Conservation (phyloP, 208 protist species). For the Leptomonas seymouri region DNA sequence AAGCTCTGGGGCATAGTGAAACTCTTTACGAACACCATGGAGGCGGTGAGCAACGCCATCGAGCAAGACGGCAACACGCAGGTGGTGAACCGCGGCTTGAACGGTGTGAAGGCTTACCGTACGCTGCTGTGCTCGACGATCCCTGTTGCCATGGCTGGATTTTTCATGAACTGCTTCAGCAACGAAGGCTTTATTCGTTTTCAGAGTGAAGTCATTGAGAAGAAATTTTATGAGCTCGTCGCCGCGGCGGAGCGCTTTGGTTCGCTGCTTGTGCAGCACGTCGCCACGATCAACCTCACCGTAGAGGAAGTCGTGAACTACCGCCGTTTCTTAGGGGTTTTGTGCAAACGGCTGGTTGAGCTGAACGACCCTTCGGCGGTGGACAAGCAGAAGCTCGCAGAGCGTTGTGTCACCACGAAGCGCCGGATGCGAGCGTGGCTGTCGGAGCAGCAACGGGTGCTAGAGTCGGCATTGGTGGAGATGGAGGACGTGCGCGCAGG, state of each 20-base stretch:
- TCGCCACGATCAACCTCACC: conserved; percentile 38
- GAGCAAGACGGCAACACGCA: conserved; percentile 7
- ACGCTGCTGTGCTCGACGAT: conserved; percentile 55
- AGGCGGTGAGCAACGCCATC: conserved; percentile 26
- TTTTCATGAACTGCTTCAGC: conserved; percentile 69
- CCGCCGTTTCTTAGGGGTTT: conserved; percentile 46
- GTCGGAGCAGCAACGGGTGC: conserved; percentile 34
- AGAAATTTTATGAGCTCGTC: conserved; percentile 34
- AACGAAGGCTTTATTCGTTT: conserved; percentile 42
- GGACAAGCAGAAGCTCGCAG: conserved; percentile 26
- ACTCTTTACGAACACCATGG: conserved; percentile 37
- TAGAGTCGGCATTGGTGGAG: conserved; percentile 21
- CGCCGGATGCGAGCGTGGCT: conserved; percentile 48
- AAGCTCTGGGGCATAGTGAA: conserved; percentile 54
- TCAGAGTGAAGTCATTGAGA: conserved; percentile 31
- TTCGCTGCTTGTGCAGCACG: conserved; percentile 38
- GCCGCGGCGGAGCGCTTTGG: conserved; percentile 35
- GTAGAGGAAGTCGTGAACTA: conserved; percentile 67
- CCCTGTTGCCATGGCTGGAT: conserved; percentile 46
- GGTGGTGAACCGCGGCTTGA: conserved; percentile 48
- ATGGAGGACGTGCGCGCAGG: background rate
- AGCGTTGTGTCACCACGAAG: conserved; percentile 26
- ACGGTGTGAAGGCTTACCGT: conserved; percentile 45
- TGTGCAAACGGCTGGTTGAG: conserved; percentile 33
- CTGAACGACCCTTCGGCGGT: conserved; percentile 13